Percentiles rank a stretch among this genome's conserved stretches.
Evolutionary conservation across 768 basidiomycete genomes (phyloP).

Genomic region (Fistulinella prunicolor): DNA sequence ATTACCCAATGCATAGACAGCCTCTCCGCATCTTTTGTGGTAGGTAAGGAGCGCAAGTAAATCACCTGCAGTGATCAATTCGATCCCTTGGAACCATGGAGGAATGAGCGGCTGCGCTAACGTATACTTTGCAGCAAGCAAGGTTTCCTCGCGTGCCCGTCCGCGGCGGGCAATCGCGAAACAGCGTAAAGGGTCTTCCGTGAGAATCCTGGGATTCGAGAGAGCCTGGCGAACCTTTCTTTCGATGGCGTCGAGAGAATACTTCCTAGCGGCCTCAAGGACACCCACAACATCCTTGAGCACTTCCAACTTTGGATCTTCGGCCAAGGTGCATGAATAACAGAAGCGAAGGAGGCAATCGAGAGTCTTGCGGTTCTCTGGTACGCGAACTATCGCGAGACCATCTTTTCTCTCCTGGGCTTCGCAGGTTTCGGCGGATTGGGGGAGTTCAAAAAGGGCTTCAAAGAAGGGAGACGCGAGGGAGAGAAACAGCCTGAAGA

Average conservation of each 20-base stretch:
- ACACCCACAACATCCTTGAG: conserved; percentile 6
- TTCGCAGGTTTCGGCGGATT: conserved; percentile 12
- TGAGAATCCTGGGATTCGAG: conserved; percentile 12
- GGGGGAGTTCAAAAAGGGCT: conserved; percentile 30
- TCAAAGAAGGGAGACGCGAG: conserved; percentile 36
- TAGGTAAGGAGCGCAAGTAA: conserved; percentile 27
- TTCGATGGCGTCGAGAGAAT: conserved; percentile 15
- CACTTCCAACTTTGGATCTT: conserved; percentile 15
- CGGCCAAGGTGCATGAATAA: conserved; percentile 22
- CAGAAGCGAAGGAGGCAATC: conserved; percentile 28
- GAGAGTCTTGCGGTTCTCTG: conserved; percentile 22
- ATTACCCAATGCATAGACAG: conserved; percentile 1
- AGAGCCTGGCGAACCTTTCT: conserved; percentile 20
- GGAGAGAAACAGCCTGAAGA: conserved; percentile 33
- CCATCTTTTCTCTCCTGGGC: conserved; percentile 15
- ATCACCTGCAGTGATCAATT: conserved; percentile 22
- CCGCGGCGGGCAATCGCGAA: conserved; percentile 33
- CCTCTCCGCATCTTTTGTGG: conserved; percentile 12
- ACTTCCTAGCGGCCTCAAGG: conserved; percentile 17
- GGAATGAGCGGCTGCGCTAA: conserved; percentile 24
- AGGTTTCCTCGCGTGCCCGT: conserved; percentile 18
- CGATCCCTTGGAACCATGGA: conserved; percentile 24
- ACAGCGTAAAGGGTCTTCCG: conserved; percentile 24
- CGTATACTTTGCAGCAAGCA: conserved; percentile 29
- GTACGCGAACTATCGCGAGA: conserved; percentile 19